phyloP scores from a whole-genome alignment of 495 filamentous ascomycete species.

The Daldinia bambusicola region DNA sequence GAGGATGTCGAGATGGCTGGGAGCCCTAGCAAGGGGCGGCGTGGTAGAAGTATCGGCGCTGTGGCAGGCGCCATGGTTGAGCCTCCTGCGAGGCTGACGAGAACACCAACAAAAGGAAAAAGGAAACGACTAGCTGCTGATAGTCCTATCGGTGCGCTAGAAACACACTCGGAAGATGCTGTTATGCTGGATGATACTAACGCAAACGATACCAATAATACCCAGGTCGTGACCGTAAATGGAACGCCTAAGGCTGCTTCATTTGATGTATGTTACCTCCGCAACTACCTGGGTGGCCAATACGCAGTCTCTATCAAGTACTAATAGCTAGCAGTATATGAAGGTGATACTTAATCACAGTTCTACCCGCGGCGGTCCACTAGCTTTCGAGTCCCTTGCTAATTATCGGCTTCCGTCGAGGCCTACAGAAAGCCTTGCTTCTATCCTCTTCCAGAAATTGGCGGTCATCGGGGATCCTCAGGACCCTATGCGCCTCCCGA shows the following conservation, averaged over 20 bases:
- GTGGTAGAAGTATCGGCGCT: slow-evolving; percentile 49
- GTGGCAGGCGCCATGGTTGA: slow-evolving; percentile 52
- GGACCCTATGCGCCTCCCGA: slow-evolving; percentile 52
- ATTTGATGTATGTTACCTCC: slow-evolving; percentile 49
- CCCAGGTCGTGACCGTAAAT: slow-evolving; percentile 24
- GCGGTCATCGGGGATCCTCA: slow-evolving; percentile 50
- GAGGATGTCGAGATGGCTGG: slow-evolving; percentile 61
- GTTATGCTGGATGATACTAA: slow-evolving; percentile 42
- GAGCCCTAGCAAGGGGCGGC: slow-evolving; percentile 57
- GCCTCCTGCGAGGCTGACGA: slow-evolving; percentile 35
- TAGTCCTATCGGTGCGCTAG: slow-evolving; percentile 61
- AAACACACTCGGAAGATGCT: slow-evolving; percentile 54
- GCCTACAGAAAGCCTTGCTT: slow-evolving; percentile 52
- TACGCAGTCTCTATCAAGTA: background rate
- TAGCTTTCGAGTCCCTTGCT: slow-evolving; percentile 57
- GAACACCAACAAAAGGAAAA: slow-evolving; percentile 61
- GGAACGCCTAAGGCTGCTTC: slow-evolving; percentile 33
- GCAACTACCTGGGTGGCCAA: background rate
- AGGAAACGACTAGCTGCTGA: slow-evolving; percentile 62
- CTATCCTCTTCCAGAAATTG: slow-evolving; percentile 57
- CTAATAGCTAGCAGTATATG: slow-evolving; percentile 51
- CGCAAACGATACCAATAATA: slow-evolving; percentile 19
- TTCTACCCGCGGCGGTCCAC: slow-evolving; percentile 48
- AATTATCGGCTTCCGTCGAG: slow-evolving; percentile 55
- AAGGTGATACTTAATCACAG: slow-evolving; percentile 57